Conservation (phyloP, 768 basidiomycete species). For the Tremella yokohamensis region DNA sequence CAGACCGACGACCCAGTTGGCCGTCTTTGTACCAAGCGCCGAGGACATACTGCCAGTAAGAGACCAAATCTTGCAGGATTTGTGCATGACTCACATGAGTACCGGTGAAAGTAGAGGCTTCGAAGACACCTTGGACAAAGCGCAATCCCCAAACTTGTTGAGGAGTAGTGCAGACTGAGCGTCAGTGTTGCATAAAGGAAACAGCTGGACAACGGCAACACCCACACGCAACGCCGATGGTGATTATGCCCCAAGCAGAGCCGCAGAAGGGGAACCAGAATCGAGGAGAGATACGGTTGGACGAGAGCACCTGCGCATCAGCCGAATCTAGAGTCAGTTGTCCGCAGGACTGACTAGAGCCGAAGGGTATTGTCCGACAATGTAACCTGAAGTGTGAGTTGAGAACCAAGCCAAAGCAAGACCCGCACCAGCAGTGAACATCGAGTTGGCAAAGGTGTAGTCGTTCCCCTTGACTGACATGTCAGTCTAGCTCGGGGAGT, state of each 20-base stretch:
- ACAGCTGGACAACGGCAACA: too few relatives aligned
- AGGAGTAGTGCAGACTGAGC: conserved; percentile 15
- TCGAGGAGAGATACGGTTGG: conserved; percentile 16
- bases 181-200: neutral
- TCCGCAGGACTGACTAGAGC: conserved; percentile 6
- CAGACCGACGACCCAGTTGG: conserved; percentile 70
- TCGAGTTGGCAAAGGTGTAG: conserved; percentile 21
- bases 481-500: neutral
- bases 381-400: conserved; percentile 14
- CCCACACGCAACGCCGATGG: conserved; percentile 14
- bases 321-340: too few relatives aligned
- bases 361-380: conserved; percentile 26
- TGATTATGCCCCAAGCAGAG: conserved; percentile 7
- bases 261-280: conserved; percentile 19
- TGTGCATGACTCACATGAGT: conserved; percentile 52
- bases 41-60: conserved; percentile 59
- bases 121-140: conserved; percentile 68
- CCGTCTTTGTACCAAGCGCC: conserved; percentile 69
- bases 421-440: conserved; percentile 15
- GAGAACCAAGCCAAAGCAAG: neutral
- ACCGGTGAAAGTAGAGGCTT: conserved; percentile 64
- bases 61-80: too few relatives aligned
- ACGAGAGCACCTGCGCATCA: conserved; percentile 15
- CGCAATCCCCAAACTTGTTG: conserved; percentile 60
- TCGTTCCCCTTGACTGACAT: conserved; percentile 23